Conservation (phyloP, 75 land plant species). For the Picea glauca region DNA sequence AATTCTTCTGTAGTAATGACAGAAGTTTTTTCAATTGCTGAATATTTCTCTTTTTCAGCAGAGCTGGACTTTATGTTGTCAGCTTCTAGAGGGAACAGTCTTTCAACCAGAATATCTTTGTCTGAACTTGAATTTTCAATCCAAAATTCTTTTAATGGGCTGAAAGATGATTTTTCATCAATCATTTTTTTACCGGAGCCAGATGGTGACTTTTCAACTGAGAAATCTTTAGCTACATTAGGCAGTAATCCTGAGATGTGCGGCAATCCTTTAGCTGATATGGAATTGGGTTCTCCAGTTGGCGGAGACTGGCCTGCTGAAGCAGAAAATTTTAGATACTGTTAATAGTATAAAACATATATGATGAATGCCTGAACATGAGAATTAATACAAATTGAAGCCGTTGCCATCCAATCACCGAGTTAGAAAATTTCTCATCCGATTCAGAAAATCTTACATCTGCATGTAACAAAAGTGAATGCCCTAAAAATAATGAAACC, state of each 20-base stretch:
- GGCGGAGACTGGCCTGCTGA: neutral
- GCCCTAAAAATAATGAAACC: too few relatives aligned
- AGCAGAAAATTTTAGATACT: neutral
- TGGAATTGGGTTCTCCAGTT: neutral
- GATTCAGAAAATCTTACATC: too few relatives aligned
- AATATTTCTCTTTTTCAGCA: neutral
- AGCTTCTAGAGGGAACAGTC: too few relatives aligned
- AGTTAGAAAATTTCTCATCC: too few relatives aligned
- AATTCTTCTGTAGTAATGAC: neutral
- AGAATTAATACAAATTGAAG: neutral
- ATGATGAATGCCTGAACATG: neutral
- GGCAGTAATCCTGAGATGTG: neutral
- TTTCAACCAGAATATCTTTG: neutral
- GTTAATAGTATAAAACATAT: neutral
- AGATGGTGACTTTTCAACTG: neutral
- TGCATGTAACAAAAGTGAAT: too few relatives aligned
- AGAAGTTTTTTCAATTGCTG: neutral
- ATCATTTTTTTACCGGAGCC: neutral
- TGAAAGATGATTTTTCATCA: neutral
- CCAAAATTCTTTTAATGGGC: too few relatives aligned
- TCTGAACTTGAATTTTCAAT: neutral
- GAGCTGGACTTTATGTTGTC: neutral
- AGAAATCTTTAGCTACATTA: neutral
- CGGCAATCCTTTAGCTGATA: neutral
- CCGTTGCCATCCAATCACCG: neutral